phyloP scores from a whole-genome alignment of 2,329 filamentous ascomycete species.

The Xylariaceae sp. region DNA sequence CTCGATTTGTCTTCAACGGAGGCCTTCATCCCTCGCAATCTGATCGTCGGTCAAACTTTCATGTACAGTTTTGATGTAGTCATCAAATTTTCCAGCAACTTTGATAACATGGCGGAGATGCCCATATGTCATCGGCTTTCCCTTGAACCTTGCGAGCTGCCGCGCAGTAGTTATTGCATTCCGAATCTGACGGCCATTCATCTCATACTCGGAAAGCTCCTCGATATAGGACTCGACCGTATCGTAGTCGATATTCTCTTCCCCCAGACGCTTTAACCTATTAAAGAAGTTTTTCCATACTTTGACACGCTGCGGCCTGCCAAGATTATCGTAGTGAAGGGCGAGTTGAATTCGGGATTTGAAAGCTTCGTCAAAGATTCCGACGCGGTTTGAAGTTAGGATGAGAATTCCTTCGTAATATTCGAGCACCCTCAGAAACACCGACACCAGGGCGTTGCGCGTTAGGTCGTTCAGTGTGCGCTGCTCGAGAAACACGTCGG shows the following conservation, averaged over 20 bases:
- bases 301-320: conserved; percentile 13
- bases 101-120: conserved; percentile 2
- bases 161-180: conserved; percentile 42
- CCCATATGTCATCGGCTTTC: not conserved
- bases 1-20: too few relatives aligned
- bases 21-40: not conserved
- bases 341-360: conserved; percentile 32
- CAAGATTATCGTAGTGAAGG: conserved; percentile 31
- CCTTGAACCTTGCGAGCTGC: conserved; percentile 1
- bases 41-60: not conserved
- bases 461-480: conserved; percentile 25
- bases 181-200: conserved; percentile 53
- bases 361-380: conserved; percentile 36
- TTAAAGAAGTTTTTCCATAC: conserved; percentile 33
- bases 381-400: conserved; percentile 48
- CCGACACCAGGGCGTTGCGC: conserved; percentile 35
- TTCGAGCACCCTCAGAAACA: conserved; percentile 48
- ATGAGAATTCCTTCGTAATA: conserved; percentile 52
- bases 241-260: conserved; percentile 18
- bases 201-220: conserved; percentile 43
- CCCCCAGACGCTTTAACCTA: conserved; percentile 2
- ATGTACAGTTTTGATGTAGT: not conserved
- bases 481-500: conserved; percentile 33
- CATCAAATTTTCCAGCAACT: conserved; percentile 1
- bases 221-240: conserved; percentile 28